These are phyloP conservation scores for Daldinia grandis DNA, from an alignment of 495 filamentous ascomycete genomes.

Conservation along the genomic window DNA sequence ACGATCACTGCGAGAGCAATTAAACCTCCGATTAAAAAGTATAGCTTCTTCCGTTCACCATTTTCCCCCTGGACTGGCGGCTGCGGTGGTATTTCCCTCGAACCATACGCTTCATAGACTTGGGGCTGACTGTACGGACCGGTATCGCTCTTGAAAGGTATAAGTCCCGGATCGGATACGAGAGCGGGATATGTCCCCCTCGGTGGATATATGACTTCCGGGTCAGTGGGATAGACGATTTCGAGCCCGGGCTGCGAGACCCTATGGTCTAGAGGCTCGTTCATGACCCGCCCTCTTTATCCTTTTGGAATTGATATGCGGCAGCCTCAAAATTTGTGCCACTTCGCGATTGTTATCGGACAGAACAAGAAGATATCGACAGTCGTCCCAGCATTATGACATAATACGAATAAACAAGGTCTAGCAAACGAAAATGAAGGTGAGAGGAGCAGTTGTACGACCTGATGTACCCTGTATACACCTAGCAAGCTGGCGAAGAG, in stretches of 20 bases:
- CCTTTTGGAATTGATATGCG: neutral
- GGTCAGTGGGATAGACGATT: slow-evolving; percentile 6
- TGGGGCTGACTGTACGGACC: neutral
- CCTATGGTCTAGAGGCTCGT: neutral
- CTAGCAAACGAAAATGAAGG: neutral
- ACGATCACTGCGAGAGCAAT: slow-evolving; percentile 9
- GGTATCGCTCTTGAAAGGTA: neutral
- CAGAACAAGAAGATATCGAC: neutral
- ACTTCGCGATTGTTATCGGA: neutral
- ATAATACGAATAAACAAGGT: neutral
- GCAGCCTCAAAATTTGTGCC: neutral
- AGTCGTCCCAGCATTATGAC: slow-evolving; percentile 12
- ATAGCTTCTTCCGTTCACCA: slow-evolving; percentile 20
- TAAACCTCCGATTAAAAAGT: slow-evolving; percentile 14
- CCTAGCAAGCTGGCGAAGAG: neutral
- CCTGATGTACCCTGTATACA: slow-evolving; percentile 8
- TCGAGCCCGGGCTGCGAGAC: slow-evolving; percentile 31
- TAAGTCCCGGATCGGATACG: neutral
- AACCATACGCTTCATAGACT: neutral
- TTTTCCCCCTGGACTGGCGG: neutral
- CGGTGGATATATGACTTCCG: slow-evolving; percentile 12
- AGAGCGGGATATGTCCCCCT: slow-evolving; percentile 1
- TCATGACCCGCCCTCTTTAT: slow-evolving; percentile 11
- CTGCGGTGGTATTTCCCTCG: neutral
- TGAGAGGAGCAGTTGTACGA: neutral